phyloP scores from a whole-genome alignment of 345 rosid species.

The Trapa bicornis region DNA sequence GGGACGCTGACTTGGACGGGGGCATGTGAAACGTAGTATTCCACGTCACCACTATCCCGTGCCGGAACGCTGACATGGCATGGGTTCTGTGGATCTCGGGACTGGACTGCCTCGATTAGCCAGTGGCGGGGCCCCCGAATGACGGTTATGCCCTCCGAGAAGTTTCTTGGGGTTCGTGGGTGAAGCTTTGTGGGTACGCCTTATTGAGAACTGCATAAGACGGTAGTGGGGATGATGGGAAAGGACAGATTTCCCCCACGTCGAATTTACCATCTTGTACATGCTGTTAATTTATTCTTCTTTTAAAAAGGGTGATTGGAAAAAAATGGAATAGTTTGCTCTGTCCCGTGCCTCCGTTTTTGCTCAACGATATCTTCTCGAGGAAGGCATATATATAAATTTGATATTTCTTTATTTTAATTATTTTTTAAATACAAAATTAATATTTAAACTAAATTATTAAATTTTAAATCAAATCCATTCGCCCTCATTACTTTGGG shows the following conservation, averaged over 20 bases:
- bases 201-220: neutral
- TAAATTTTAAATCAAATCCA: too few relatives aligned
- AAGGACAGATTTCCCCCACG: conserved; percentile 1
- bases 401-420: too few relatives aligned
- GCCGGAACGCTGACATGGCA: conserved; percentile 3
- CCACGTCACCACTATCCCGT: neutral
- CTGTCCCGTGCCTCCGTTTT: neutral
- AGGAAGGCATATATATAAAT: too few relatives aligned
- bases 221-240: conserved; percentile 4
- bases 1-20: conserved; percentile 6
- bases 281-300: neutral
- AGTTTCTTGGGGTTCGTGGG: neutral
- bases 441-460: too few relatives aligned
- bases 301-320: too few relatives aligned
- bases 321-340: neutral
- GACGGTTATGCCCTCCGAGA: neutral
- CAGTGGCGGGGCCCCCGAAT: neutral
- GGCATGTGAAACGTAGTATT: too few relatives aligned
- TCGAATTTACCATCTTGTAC: neutral
- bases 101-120: too few relatives aligned
- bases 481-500: too few relatives aligned
- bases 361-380: neutral
- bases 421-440: too few relatives aligned
- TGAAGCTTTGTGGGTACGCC: too few relatives aligned
- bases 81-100: too few relatives aligned